Conservation (phyloP, 371 early-diverging fungal genomes). For the Zychaea mexicana region DNA sequence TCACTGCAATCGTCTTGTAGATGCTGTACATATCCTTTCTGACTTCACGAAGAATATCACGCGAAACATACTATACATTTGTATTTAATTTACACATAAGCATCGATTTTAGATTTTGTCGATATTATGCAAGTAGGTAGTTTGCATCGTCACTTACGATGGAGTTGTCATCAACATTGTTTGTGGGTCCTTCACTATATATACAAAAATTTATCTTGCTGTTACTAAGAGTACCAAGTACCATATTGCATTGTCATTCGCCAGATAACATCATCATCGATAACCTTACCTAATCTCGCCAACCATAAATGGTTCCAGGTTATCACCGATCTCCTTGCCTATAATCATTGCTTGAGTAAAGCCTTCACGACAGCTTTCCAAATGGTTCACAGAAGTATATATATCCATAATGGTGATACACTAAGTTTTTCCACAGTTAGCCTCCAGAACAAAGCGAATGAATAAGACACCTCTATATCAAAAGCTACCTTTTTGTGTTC, state of each 20-base stretch:
- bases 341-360: constrained; percentile 23
- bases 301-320: constrained; percentile 9
- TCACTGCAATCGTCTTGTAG: background rate
- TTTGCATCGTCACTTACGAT: background rate
- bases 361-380: constrained; percentile 24
- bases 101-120: no score
- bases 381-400: constrained; percentile 11
- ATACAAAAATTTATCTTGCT: background rate
- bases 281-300: constrained; percentile 11
- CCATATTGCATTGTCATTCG: no score
- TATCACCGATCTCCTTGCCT: constrained; percentile 13
- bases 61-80: constrained; percentile 1
- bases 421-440: no score
- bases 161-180: constrained; percentile 1
- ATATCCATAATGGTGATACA: constrained; percentile 7
- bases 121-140: no score
- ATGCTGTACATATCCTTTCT: constrained; percentile 3
- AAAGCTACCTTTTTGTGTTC: constrained; percentile 23
- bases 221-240: background rate
- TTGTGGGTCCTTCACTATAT: constrained; percentile 4
- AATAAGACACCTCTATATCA: no score
- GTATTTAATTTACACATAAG: no score
- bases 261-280: no score
- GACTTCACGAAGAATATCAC: background rate
- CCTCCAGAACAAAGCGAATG: no score